phyloP scores from a whole-genome alignment of 2,329 filamentous ascomycete genomes.

The Monosporascus sp. region DNA sequence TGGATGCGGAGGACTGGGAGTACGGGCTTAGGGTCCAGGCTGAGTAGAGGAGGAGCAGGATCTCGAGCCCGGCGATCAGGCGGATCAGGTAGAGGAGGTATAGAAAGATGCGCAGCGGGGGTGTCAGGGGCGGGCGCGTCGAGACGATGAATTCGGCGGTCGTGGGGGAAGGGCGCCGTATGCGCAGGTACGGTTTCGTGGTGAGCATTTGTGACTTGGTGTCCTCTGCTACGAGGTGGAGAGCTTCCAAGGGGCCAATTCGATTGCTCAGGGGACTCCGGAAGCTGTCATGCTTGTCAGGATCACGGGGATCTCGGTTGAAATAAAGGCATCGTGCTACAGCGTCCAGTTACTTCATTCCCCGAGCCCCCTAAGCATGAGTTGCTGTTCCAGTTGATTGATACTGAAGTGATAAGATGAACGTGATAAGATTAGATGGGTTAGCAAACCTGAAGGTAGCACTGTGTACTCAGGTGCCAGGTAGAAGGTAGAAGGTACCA shows the following conservation, averaged over 20 bases:
- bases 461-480: not conserved
- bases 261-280: too few relatives aligned
- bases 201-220: constrained; percentile 53
- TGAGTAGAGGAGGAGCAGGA: constrained; percentile 45
- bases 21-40: constrained; percentile 32
- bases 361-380: too few relatives aligned
- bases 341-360: too few relatives aligned
- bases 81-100: constrained; percentile 38
- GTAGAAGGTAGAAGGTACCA: not conserved
- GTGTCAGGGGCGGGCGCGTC: constrained; percentile 56
- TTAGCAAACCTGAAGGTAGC: too few relatives aligned
- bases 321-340: too few relatives aligned
- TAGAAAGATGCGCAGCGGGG: constrained; percentile 42
- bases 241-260: too few relatives aligned
- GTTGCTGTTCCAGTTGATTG: too few relatives aligned
- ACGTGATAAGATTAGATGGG: too few relatives aligned
- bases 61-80: constrained; percentile 32
- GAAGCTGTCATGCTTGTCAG: too few relatives aligned
- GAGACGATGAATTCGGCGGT: constrained; percentile 92
- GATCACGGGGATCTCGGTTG: too few relatives aligned
- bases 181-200: constrained; percentile 53
- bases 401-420: too few relatives aligned
- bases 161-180: constrained; percentile 70
- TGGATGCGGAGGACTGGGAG: constrained; percentile 15
- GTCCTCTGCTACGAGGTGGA: not conserved